These are phyloP conservation scores for Bjerkandera adusta DNA, from an alignment of 1,284 basidiomycete species.

Conservation along the genomic window DNA sequence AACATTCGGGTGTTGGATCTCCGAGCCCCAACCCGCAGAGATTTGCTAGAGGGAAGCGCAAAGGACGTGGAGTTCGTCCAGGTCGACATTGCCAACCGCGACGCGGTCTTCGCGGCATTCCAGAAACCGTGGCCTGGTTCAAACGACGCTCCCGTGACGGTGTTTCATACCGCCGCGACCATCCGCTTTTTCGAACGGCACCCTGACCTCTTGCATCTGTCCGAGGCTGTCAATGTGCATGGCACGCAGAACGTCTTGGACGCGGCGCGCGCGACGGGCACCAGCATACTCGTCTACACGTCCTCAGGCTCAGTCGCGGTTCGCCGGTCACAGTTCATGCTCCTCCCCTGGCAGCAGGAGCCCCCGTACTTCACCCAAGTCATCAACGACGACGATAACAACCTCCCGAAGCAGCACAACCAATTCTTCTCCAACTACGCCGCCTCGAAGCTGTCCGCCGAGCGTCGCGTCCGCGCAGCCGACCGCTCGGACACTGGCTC, in stretches of 20 bases:
- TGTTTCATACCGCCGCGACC: constrained; percentile 72
- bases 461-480: constrained; percentile 52
- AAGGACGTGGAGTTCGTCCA: constrained; percentile 53
- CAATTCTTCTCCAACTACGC: constrained; percentile 75
- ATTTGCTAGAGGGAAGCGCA: constrained; percentile 47
- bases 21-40: constrained; percentile 49
- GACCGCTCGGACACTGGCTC: constrained; percentile 40
- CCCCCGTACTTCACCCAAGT: constrained; percentile 55
- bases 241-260: constrained; percentile 65
- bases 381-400: constrained; percentile 52
- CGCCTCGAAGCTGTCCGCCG: constrained; percentile 53
- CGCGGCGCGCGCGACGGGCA: constrained; percentile 43
- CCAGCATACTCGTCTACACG: constrained; percentile 55
- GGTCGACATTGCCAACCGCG: constrained; percentile 54
- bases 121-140: constrained; percentile 54
- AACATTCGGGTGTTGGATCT: constrained; percentile 69
- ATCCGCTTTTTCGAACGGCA: constrained; percentile 75
- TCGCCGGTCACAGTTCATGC: constrained; percentile 52
- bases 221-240: constrained; percentile 57
- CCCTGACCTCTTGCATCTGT: constrained; percentile 45
- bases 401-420: constrained; percentile 44
- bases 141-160: constrained; percentile 39
- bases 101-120: constrained; percentile 58
- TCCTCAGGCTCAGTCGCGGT: constrained; percentile 59
- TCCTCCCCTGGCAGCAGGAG: constrained; percentile 69